Conservation (phyloP, 768 basidiomycete species). For the Mycena rebaudengoi region DNA sequence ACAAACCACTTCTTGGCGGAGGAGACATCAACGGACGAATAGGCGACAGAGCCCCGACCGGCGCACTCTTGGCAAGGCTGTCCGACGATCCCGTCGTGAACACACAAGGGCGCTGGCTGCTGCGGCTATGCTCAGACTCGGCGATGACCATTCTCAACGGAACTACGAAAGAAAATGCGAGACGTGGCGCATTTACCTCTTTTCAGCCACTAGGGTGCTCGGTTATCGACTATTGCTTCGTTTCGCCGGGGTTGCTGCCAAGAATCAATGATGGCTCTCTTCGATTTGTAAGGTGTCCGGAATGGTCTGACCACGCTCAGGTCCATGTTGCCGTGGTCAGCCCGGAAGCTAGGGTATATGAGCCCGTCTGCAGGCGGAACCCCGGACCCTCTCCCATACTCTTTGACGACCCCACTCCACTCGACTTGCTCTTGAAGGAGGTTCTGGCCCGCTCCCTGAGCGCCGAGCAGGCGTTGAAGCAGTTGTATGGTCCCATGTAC, state of each 20-base stretch:
- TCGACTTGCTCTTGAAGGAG: neutral
- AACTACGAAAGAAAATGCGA: neutral
- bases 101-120: neutral
- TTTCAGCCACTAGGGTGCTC: constrained; percentile 4
- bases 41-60: neutral
- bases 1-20: neutral
- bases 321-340: neutral
- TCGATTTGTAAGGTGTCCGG: neutral
- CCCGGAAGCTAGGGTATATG: neutral
- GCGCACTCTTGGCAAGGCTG: neutral
- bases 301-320: constrained; percentile 2
- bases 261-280: neutral
- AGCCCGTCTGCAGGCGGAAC: too few relatives aligned
- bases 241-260: neutral
- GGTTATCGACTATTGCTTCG: constrained; percentile 15
- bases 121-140: neutral
- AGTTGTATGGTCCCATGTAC: neutral
- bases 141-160: constrained; percentile 1
- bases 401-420: neutral
- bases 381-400: neutral
- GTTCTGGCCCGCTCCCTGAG: neutral
- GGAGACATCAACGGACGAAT: neutral
- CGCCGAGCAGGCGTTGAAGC: neutral
- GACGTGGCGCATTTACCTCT: neutral
- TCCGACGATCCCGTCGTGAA: neutral